Evolutionary conservation across 1,284 basidiomycete genomes (phyloP).

Genomic region (Ganoderma meredithae): DNA sequence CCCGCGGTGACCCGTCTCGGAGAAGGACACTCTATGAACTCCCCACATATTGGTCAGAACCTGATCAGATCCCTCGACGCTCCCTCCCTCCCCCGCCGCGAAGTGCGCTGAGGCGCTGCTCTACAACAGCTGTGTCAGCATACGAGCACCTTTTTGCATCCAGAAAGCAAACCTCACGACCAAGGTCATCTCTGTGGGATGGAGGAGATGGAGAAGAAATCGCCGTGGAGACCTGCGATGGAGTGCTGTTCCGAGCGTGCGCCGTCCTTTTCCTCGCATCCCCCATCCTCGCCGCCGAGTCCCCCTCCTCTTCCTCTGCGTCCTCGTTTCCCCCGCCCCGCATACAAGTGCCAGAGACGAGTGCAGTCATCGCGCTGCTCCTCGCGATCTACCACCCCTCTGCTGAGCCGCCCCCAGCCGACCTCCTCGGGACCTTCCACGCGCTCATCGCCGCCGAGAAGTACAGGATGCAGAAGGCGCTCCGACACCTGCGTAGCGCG

Average conservation of each 20-base stretch:
- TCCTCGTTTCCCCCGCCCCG: neutral
- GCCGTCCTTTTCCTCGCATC: slow-evolving; percentile 35
- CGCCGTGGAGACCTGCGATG: slow-evolving; percentile 20
- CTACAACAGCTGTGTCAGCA: slow-evolving; percentile 4
- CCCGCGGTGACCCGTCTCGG: neutral
- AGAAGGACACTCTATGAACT: neutral
- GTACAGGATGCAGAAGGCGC: slow-evolving; percentile 44
- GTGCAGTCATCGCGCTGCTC: slow-evolving; percentile 28
- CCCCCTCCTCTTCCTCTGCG: neutral
- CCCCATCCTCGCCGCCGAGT: slow-evolving; percentile 15
- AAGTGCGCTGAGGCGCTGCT: slow-evolving; percentile 3
- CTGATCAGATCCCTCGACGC: slow-evolving; percentile 25
- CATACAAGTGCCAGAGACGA: slow-evolving; percentile 26
- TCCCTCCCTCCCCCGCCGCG: slow-evolving; percentile 11
- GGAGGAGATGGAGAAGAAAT: neutral
- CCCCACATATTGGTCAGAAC: slow-evolving; percentile 17
- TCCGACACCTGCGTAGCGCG: slow-evolving; percentile 8
- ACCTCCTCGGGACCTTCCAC: slow-evolving; percentile 33
- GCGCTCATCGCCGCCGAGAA: slow-evolving; percentile 45
- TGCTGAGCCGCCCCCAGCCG: slow-evolving; percentile 18
- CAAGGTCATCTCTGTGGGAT: neutral
- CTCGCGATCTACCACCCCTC: slow-evolving; percentile 36
- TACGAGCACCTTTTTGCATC: neutral
- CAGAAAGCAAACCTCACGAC: neutral
- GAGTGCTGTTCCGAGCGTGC: slow-evolving; percentile 28